Conservation (phyloP, 176 grass and related monocot genomes). For the Avena atlantica region DNA sequence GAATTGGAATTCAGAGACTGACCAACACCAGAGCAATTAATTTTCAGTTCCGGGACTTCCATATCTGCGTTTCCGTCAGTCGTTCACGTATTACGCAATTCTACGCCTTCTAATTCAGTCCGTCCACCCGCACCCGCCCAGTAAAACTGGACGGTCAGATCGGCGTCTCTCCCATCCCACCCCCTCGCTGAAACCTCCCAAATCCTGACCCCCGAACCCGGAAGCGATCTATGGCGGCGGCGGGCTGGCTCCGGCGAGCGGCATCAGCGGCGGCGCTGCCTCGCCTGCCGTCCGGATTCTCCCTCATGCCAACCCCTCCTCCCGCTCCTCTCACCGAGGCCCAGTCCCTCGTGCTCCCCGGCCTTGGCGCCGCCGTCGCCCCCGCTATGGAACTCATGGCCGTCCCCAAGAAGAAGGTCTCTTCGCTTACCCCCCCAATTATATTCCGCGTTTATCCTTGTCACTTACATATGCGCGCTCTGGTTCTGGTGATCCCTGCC, state of each 20-base stretch:
- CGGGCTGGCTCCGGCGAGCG: constrained; percentile 54
- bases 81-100: no score
- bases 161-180: background rate
- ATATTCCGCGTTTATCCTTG: background rate
- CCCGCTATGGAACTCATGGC: constrained; percentile 80
- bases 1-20: no score
- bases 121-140: no score
- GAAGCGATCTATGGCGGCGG: constrained; percentile 56
- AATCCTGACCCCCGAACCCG: background rate
- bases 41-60: no score
- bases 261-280: constrained; percentile 41
- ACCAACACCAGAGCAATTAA: no score
- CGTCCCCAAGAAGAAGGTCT: constrained; percentile 87
- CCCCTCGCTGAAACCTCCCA: background rate
- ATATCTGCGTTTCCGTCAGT: no score
- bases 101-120: no score
- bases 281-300: constrained; percentile 41
- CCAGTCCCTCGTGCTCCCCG: constrained; percentile 43
- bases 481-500: constrained; percentile 7
- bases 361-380: constrained; percentile 35
- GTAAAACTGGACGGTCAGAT: constrained; percentile 34
- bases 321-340: constrained; percentile 26
- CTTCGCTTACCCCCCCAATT: background rate
- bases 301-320: constrained; percentile 16
- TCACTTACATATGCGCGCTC: background rate